phyloP scores from a whole-genome alignment of 345 rosid genomes.

The Eucalyptus paniculata region DNA sequence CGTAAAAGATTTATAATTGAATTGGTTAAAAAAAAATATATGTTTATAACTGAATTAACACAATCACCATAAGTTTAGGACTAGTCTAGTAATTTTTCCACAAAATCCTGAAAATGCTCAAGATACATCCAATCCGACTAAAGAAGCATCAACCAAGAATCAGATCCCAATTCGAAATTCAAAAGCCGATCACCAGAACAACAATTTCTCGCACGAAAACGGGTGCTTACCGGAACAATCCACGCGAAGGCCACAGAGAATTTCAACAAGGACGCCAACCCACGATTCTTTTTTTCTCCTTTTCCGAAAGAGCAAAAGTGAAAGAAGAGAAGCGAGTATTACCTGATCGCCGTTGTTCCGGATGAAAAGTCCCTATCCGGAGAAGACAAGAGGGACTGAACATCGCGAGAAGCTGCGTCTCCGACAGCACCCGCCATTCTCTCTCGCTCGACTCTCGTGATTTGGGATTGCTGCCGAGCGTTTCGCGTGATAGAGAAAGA shows the following conservation, averaged over 20 bases:
- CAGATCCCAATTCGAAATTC: not conserved
- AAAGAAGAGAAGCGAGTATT: not conserved
- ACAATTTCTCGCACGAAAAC: not conserved
- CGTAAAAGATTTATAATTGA: fast-evolving
- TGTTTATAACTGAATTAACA: fast-evolving
- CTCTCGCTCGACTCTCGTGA: not conserved
- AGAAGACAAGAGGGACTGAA: slow-evolving; percentile 27
- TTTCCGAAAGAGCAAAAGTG: not conserved
- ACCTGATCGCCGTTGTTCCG: slow-evolving; percentile 57
- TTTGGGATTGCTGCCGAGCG: not conserved
- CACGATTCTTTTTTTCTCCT: not conserved
- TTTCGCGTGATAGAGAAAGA: no score
- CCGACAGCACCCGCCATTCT: not conserved
- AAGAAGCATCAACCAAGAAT: not conserved
- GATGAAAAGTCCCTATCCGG: slow-evolving; percentile 38
- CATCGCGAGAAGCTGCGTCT: not conserved
- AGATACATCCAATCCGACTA: not conserved
- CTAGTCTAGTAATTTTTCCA: no score
- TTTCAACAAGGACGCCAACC: not conserved
- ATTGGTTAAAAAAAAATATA: no score
- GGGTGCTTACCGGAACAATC: not conserved
- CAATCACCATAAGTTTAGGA: fast-evolving
- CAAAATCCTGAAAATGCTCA: not conserved
- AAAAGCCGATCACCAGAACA: not conserved
- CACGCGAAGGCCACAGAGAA: not conserved